Evolutionary conservation across 352 stramenopile species (phyloP), one percentile per base, ranked within the genome.

Genomic region (Globisporangium emineosum): DNA sequence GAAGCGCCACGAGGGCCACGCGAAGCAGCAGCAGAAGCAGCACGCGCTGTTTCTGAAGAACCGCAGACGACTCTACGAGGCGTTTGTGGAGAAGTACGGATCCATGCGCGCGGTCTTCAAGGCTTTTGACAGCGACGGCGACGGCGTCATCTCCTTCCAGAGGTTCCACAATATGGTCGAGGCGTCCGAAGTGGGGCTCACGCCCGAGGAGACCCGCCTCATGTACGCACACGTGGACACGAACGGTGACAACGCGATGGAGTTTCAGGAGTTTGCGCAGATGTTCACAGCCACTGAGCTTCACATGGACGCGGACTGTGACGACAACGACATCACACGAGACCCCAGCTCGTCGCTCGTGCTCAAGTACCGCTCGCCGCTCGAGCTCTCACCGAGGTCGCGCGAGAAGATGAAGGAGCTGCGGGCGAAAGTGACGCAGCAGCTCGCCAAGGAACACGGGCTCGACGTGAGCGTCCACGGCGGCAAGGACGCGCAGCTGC

Each of bases 81-180:
- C 83, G 2, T 89, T 92, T 45, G 76, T 90, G 58, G 69, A 84
- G 35, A 85, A 85, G 51, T 93, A 92, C 54, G 85, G 85, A 3
- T 93, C 85, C 1, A 84, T 93, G 70, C 79, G 81, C 32, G 81
- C 85, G 8, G 84, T 92, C 19, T 93, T 91, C 66, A 73, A 73
- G 40, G 85, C 85, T 6, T 90, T 93, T 57, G 85, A 93, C 62
- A 74, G 67, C 23, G 78, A 90, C 37, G 72, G 66, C 8, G 80
- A 86, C 50, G 85, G 85, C 0, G 75, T 86, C 64, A 90, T 93
- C 62, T 87, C 85, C 40, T 85, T 79, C 30, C 79, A 92, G 72
- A 79, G 84, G 23, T 91, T 93, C 50, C 58, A 75, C 12, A 83
- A 89, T 52, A 89, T 91, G 79, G 72, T 87, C 43, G 83, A 92